phyloP scores from a whole-genome alignment of 345 rosid species.

The Dovyalis caffra region DNA sequence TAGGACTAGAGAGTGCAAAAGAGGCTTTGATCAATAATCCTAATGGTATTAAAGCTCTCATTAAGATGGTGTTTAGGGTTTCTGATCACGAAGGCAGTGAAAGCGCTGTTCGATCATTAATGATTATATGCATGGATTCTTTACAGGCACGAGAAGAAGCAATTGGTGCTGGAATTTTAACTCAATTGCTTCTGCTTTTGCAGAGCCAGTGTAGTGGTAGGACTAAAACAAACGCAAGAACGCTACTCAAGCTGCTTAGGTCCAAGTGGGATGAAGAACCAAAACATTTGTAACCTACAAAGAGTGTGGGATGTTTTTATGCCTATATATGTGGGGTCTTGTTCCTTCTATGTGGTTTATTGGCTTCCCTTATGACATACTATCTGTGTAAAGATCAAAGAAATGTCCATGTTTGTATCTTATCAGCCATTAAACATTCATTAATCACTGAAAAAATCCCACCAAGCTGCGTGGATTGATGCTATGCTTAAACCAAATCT shows the following conservation, averaged over 20 bases:
- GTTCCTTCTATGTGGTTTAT: not conserved
- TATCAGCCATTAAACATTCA: not conserved
- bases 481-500: not conserved
- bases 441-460: not conserved
- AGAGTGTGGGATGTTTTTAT: not conserved
- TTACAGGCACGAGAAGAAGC: constrained; percentile 50
- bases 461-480: not conserved
- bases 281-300: constrained; percentile 14
- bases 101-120: constrained; percentile 45
- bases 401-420: constrained; percentile 9
- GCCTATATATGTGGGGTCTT: not conserved
- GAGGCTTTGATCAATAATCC: constrained; percentile 34
- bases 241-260: constrained; percentile 50
- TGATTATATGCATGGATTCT: constrained; percentile 41
- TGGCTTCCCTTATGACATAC: not conserved
- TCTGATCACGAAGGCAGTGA: constrained; percentile 60
- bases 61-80: constrained; percentile 61
- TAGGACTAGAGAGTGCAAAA: constrained; percentile 33
- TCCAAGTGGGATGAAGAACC: constrained; percentile 37
- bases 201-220: constrained; percentile 61
- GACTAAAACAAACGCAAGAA: constrained; percentile 49
- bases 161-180: constrained; percentile 42
- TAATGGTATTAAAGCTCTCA: constrained; percentile 34
- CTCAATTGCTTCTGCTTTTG: constrained; percentile 48
- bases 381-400: constrained; percentile 5